Evolutionary conservation across 2,329 filamentous ascomycete genomes (phyloP).

Genomic region (Conoideocrella luteorostrata): DNA sequence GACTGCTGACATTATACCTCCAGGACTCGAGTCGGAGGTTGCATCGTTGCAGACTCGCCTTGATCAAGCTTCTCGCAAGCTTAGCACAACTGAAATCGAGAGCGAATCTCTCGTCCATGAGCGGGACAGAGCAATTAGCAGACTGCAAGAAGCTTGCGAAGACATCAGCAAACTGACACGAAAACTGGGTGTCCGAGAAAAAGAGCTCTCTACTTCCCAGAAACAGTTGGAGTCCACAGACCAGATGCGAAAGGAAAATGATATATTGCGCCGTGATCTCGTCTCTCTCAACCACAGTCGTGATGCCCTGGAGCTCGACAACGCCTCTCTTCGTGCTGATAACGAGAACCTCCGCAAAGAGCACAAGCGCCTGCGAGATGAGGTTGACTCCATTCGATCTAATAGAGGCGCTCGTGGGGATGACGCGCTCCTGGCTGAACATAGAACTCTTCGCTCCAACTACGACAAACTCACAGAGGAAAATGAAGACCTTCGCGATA

Average conservation of each 20-base stretch:
- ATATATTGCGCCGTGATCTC: conserved; percentile 35
- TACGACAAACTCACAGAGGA: conserved; percentile 35
- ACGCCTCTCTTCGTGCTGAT: conserved; percentile 32
- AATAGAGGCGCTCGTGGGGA: conserved; percentile 35
- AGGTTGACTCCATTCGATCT: conserved; percentile 34
- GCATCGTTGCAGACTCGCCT: conserved; percentile 54
- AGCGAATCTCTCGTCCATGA: conserved; percentile 57
- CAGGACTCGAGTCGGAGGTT: conserved; percentile 54
- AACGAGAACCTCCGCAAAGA: conserved; percentile 33
- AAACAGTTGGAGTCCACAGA: conserved; percentile 34
- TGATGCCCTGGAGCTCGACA: conserved; percentile 32
- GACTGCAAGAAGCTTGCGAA: conserved; percentile 54
- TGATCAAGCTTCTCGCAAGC: conserved; percentile 56
- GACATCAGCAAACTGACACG: conserved; percentile 46
- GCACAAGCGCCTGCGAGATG: conserved; percentile 28
- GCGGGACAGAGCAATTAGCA: conserved; percentile 57
- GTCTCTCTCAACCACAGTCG: conserved; percentile 32
- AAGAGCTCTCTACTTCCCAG: conserved; percentile 36
- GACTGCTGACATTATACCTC: conserved; percentile 7
- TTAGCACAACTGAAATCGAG: conserved; percentile 56
- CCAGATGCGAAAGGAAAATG: conserved; percentile 31
- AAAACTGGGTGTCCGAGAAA: conserved; percentile 34
- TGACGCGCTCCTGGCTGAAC: conserved; percentile 37
- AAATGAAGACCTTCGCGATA: conserved; percentile 38
- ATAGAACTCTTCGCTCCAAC: conserved; percentile 36